A percentile compares a stretch with the other conserved stretches of the same genome.
Conservation (phyloP, 106 monocot genomes). For the Allium fistulosum region DNA sequence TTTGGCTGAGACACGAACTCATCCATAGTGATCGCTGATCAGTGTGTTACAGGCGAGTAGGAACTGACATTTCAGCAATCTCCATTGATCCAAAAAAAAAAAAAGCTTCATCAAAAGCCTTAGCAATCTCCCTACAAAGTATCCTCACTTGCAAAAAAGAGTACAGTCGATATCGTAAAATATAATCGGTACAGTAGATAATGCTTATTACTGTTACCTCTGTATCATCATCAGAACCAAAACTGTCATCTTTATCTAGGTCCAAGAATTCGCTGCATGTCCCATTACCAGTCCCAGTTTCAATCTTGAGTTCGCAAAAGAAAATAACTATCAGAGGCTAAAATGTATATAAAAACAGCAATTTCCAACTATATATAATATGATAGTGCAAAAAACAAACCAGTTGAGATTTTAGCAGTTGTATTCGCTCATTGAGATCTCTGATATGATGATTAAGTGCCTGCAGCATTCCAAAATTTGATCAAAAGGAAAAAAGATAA, state of each 20-base stretch:
- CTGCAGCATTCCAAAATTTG: slow-evolving; percentile 23
- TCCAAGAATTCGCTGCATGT: slow-evolving; percentile 6
- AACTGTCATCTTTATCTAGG: slow-evolving; percentile 16
- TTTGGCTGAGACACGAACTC: no score
- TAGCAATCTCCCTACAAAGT: no score
- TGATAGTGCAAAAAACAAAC: slow-evolving; percentile 12
- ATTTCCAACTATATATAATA: no score
- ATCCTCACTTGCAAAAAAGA: no score
- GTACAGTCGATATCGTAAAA: background rate
- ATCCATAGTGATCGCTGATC: no score
- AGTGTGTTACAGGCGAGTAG: no score
- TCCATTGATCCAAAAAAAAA: no score
- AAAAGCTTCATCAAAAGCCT: no score
- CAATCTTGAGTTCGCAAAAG: slow-evolving; percentile 27
- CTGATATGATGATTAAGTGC: slow-evolving; percentile 75
- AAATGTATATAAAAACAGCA: no score
- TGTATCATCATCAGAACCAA: slow-evolving; percentile 27
- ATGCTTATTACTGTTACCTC: slow-evolving; percentile 31
- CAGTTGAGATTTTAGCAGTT: slow-evolving; percentile 50
- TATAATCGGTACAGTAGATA: background rate
- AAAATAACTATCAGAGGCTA: background rate
- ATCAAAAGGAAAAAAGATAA: background rate
- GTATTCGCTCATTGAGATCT: slow-evolving; percentile 38
- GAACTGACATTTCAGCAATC: no score
- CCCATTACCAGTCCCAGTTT: slow-evolving; percentile 27